Evolutionary conservation across 495 filamentous ascomycete species (phyloP), one percentile per base, ranked within the genome.

Genomic region (Cryomyces antarcticus): DNA sequence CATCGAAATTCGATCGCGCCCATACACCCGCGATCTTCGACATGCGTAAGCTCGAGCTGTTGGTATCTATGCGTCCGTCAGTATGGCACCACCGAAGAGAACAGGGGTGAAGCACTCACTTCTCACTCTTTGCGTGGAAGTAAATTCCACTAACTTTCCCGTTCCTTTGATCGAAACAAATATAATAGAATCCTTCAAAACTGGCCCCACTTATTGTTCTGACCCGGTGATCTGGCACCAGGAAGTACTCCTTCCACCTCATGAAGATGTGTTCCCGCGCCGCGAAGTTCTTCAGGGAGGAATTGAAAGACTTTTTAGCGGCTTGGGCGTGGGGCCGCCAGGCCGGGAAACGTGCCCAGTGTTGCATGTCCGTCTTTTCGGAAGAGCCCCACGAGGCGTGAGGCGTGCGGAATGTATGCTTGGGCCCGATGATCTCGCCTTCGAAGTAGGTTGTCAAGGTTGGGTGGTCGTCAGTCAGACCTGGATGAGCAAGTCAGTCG

Each of bases 101-200:
- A 10, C 33, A 42, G 7, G 41, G 11, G 27, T 46, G 17, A 24
- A 24, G 37, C 37, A 70, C 80, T 61, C 65, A 93, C 82, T 85
- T 86, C 61, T 96, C 87, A 58, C 85, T 96, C 67, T 85, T 93
- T 29, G 85, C 79, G 62, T 99, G 92, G 58, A 93, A 99, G 60
- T 99, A 99, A 40, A 94, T 93, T 7, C 92, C 92, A 52, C 72
- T 82, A 11, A 99, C 78, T 31, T 68, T 78, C 11, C 89, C 89
- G 28, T 70, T 64, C 9, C 82, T 64, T 62, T 96, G 92, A 56
- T 95, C 94, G 64, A 96, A 99, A 62, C 87, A 95, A 45, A 99
- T 96, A 52, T 96, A 99, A 56, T 99, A 99, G 55, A 99, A 99
- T 0, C 92, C 92, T 50, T 99, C 92, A 52, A 95, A 99, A 51